Evolutionary conservation across 768 basidiomycete species (phyloP).

Genomic region (Tulasnella sp.): DNA sequence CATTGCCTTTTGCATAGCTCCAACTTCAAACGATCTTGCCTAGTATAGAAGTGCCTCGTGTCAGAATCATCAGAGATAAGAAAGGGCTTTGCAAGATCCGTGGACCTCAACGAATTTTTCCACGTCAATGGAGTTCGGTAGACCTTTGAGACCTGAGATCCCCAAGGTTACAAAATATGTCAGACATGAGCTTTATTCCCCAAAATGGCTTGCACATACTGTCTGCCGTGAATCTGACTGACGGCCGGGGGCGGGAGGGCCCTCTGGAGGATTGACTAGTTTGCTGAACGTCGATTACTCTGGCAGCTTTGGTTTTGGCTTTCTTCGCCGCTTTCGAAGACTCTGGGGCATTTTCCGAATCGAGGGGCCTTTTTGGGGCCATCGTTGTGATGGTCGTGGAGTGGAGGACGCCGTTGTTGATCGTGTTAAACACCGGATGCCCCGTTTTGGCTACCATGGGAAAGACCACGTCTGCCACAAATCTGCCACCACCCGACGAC

Average conservation of each 20-base stretch:
- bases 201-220: conserved; percentile 42
- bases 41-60: conserved; percentile 37
- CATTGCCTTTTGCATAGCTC: conserved; percentile 85
- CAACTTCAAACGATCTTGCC: conserved; percentile 85
- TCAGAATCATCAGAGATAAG: not conserved
- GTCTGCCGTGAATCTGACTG: conserved; percentile 35
- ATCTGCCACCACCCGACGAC: not conserved
- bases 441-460: not conserved
- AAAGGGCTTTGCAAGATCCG: not conserved
- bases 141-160: conserved; percentile 49
- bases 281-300: conserved; percentile 62
- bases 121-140: conserved; percentile 76
- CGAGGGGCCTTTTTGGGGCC: conserved; percentile 45
- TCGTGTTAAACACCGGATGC: not conserved
- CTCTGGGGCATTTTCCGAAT: conserved; percentile 36
- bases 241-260: conserved; percentile 22
- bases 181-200: not conserved
- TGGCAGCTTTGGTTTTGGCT: conserved; percentile 57
- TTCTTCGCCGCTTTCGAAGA: conserved; percentile 62
- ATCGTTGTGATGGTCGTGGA: conserved; percentile 34
- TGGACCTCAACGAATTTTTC: conserved; percentile 82
- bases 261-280: conserved; percentile 28
- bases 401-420: not conserved
- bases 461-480: not conserved
- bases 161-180: not conserved